Evolutionary conservation across 2,329 filamentous ascomycete species (phyloP).

Genomic region (Fusarium sp.): DNA sequence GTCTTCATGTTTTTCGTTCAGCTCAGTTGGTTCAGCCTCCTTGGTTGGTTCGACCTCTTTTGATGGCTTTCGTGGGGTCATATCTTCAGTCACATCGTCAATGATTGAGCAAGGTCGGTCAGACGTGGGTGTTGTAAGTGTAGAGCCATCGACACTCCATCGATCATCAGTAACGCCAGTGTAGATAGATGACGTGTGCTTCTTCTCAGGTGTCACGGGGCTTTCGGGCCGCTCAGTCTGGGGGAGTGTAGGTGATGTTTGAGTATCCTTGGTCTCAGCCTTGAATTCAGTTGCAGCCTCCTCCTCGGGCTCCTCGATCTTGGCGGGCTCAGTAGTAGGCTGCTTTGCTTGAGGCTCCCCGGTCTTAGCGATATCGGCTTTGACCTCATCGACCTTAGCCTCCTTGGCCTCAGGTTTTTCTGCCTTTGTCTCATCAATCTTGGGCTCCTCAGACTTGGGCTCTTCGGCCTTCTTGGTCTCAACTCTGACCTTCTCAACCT

Average conservation of each 20-base stretch:
- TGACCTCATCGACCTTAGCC: not conserved
- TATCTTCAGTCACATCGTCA: constrained; percentile 45
- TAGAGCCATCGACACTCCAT: constrained; percentile 51
- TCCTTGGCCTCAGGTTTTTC: not conserved
- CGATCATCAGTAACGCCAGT: constrained; percentile 51
- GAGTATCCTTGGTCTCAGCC: constrained; percentile 12
- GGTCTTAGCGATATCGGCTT: not conserved
- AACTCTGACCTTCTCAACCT: constrained; percentile 27
- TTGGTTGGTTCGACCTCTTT: constrained; percentile 37
- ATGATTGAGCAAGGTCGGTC: constrained; percentile 48
- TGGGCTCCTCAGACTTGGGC: not conserved
- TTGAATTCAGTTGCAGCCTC: constrained; percentile 3
- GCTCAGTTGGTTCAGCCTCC: constrained; percentile 34
- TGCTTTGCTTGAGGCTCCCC: constrained; percentile 1
- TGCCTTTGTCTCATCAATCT: not conserved
- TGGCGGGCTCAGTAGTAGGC: not conserved
- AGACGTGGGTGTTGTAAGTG: constrained; percentile 51
- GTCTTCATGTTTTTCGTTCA: constrained; percentile 37
- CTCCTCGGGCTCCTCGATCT: not conserved
- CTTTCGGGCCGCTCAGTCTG: constrained; percentile 39
- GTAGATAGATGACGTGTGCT: constrained; percentile 51
- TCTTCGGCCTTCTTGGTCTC: constrained; percentile 15
- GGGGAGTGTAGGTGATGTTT: constrained; percentile 17
- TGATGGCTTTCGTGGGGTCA: constrained; percentile 44
- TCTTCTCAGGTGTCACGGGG: constrained; percentile 45